Evolutionary conservation across 2,329 filamentous ascomycete species (phyloP).

Genomic region (Phoma sp.): DNA sequence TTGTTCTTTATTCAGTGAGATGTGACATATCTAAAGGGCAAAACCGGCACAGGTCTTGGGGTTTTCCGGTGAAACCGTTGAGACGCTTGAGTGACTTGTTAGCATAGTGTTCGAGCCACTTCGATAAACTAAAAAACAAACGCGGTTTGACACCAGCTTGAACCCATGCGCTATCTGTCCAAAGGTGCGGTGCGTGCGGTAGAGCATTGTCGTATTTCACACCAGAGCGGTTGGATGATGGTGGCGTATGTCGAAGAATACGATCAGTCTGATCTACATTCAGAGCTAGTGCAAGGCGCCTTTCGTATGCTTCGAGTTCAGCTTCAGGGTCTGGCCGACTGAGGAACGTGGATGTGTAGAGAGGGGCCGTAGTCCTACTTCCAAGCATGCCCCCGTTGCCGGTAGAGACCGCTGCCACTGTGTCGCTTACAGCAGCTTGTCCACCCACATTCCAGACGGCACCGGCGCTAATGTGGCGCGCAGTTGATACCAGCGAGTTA

Average conservation of each 20-base stretch:
- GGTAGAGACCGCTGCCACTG: constrained; percentile 60
- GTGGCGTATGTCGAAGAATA: constrained; percentile 59
- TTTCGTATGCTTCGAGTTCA: constrained; percentile 72
- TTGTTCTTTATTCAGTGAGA: neutral
- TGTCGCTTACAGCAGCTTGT: constrained; percentile 62
- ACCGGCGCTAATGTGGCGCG: constrained; percentile 65
- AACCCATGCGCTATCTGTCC: constrained; percentile 53
- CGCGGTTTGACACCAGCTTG: constrained; percentile 39
- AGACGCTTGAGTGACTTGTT: constrained; percentile 23
- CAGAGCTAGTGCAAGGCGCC: constrained; percentile 78
- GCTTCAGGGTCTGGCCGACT: constrained; percentile 60
- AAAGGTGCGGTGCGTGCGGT: constrained; percentile 34
- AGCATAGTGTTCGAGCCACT: constrained; percentile 25
- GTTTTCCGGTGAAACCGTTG: constrained; percentile 34
- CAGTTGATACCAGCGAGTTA: constrained; percentile 24
- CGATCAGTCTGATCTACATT: constrained; percentile 74
- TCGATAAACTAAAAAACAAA: constrained; percentile 34
- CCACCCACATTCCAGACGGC: constrained; percentile 81
- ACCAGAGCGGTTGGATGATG: constrained; percentile 7
- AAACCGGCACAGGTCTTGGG: constrained; percentile 63
- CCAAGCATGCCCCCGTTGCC: constrained; percentile 69
- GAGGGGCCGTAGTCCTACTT: constrained; percentile 74
- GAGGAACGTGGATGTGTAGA: constrained; percentile 64
- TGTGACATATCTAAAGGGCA: constrained; percentile 75
- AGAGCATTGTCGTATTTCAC: constrained; percentile 6